Conservation (phyloP, 495 filamentous ascomycete genomes). For the Penicillium diatomitis region DNA sequence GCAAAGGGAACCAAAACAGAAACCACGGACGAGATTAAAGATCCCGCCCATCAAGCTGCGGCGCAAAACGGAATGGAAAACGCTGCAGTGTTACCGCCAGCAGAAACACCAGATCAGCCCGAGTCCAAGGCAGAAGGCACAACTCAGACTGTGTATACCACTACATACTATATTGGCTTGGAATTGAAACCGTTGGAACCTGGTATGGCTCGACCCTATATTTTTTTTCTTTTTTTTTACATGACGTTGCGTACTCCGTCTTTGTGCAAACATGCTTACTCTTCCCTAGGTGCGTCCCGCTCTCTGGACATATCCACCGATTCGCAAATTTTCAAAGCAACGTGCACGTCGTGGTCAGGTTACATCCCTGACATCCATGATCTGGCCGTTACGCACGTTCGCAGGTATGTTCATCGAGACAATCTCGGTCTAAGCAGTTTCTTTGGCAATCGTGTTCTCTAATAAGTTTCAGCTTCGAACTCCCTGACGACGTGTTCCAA, state of each 20-base stretch:
- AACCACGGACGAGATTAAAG: constrained; percentile 48
- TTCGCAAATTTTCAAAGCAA: constrained; percentile 63
- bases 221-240: background rate
- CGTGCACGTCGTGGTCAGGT: constrained; percentile 55
- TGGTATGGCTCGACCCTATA: constrained; percentile 14
- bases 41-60: constrained; percentile 43
- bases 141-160: constrained; percentile 59
- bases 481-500: constrained; percentile 84
- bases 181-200: constrained; percentile 42
- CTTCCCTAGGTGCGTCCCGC: constrained; percentile 37
- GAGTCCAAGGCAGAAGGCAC: constrained; percentile 26
- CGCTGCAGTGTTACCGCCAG: constrained; percentile 29
- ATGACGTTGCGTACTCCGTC: background rate
- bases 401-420: constrained; percentile 51
- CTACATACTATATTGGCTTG: constrained; percentile 81
- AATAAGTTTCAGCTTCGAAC: constrained; percentile 52
- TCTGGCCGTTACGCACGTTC: constrained; percentile 62
- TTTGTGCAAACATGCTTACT: constrained; percentile 6
- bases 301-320: constrained; percentile 59
- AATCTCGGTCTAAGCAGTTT: background rate
- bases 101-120: background rate
- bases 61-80: constrained; percentile 41
- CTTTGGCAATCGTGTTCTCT: constrained; percentile 5
- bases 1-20: constrained; percentile 51
- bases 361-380: constrained; percentile 57